Evolutionary conservation across 1,139 yeast genomes (phyloP), one percentile per base, ranked within the genome.

Genomic region (Pichia sp.): DNA sequence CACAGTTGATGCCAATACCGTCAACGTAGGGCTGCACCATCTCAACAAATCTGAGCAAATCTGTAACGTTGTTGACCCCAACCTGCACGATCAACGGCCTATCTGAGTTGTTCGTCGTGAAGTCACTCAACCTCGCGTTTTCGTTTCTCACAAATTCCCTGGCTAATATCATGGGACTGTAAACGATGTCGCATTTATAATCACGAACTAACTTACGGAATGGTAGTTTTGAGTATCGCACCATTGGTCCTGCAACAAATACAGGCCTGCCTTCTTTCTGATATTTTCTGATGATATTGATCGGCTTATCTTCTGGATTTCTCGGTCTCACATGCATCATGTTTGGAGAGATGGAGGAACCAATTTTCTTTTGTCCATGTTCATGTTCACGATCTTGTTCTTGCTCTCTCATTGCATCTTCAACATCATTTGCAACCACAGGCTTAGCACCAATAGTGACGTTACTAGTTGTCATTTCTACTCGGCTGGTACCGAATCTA

Each of bases 101-200:
- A 67, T 92, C 97, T 5, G 62, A 58, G 2, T 67, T 71, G 68
- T 89, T 89, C 0, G 97, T 90, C 6, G 95, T 78, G 69, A 93
- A 90, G 67, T 93, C 99, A 7, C 90, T 79, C 42, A 81, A 69
- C 56, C 99, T 75, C 1, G 99, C 99, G 47, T 80, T 77, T 31
- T 78, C 81, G 70, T 90, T 89, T 50, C 98, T 75, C 2, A 90
- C 96, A 77, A 90, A 93, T 70, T 93, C 99, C 52, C 98, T 75
- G 1, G 98, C 98, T 49, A 93, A 74, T 46, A 93, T 90, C 99
- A 93, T 93, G 5, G 99, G 99, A 0, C 96, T 84, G 67, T 93
- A 93, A 4, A 90, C 95, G 10, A 93, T 84, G 66, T 92, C 97
- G 47, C 84, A 82, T 55, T 79, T 75, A 67, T 83, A 90, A 51